These are phyloP conservation scores for Rusavskia elegans DNA, from an alignment of 495 filamentous ascomycete species.

Conservation along the genomic window DNA sequence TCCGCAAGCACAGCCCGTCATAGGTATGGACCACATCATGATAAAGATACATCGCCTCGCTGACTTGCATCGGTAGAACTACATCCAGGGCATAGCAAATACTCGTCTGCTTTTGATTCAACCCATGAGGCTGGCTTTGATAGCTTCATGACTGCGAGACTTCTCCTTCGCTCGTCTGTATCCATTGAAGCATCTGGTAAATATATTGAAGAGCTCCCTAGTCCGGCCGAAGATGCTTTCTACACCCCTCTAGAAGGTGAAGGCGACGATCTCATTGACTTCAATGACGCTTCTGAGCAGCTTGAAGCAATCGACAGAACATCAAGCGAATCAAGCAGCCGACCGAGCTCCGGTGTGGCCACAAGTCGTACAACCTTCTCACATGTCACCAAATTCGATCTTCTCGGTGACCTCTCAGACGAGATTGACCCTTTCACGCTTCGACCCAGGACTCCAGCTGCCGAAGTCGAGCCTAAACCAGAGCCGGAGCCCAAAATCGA, in stretches of 20 bases:
- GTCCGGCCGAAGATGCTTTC: constrained; percentile 2
- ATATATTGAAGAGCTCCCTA: constrained; percentile 7
- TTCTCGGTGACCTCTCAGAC: background rate
- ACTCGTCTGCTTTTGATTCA: constrained; percentile 18
- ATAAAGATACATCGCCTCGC: background rate
- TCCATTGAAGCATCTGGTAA: constrained; percentile 24
- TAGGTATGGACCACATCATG: constrained; percentile 21
- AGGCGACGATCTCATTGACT: background rate
- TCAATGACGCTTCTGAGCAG: background rate
- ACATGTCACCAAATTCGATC: constrained; percentile 2
- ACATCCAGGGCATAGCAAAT: constrained; percentile 30
- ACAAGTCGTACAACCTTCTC: constrained; percentile 1
- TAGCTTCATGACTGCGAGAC: constrained; percentile 50
- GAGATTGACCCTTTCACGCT: background rate
- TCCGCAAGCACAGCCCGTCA: constrained; percentile 22
- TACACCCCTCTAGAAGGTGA: constrained; percentile 3
- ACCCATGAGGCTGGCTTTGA: constrained; percentile 62
- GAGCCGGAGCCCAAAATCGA: constrained; percentile 5
- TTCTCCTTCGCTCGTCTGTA: constrained; percentile 44
- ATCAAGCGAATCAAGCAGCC: background rate
- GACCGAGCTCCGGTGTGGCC: background rate
- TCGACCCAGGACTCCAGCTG: background rate
- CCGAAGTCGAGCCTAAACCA: background rate
- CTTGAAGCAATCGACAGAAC: background rate
- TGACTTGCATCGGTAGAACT: constrained; percentile 16